Evolutionary conservation across 495 filamentous ascomycete genomes (phyloP), one percentile per base, ranked within the genome.

Genomic region (Annulohypoxylon bovei): DNA sequence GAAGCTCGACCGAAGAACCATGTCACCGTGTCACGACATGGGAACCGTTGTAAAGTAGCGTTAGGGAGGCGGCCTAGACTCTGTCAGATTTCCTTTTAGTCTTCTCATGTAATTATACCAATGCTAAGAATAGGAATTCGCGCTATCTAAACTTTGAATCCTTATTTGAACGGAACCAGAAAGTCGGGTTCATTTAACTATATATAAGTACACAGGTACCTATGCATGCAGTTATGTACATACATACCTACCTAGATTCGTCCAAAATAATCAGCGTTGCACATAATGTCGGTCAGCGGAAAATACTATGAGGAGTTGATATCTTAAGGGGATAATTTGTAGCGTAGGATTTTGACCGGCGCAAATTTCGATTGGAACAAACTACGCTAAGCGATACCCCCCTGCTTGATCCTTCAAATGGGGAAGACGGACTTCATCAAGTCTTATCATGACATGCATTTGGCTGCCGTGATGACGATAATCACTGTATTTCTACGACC

Each of bases 341-440:
- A 66, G 46, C 52, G 68, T 71, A 67, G 68, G 68, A 71, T 71
- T 65, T 35, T 44, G 16, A 47, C 56, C 57, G 28, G 55, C 32
- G 63, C 58, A 52, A 67, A 67, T 67, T 70, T 67, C 58, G 37
- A 67, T 58, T 62, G 28, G 60, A 50, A 50, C 11, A 59, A 14
- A n/a, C 47, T 55, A 20, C 54, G 53, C 32, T 55, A 20, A 59
- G 53, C 32, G 37, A 32, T 5, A 7, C 7, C 37, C 30, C 66
- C 67, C 49, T 60, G 61, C 12, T 49, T 0, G n/a, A 70, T 55
- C 60, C 53, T 59, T 64, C 30, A 30, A 69, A 64, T 54, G 37
- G 53, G 60, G 49, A 33, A 11, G 57, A 40, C 18, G n/a, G 6
- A 16, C 8, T 53, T 37, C 11, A 25, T 50, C 11, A 52, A 39